These are phyloP conservation scores for Naematelia aurantialba DNA, from an alignment of 768 basidiomycete genomes.

Conservation along the genomic window DNA sequence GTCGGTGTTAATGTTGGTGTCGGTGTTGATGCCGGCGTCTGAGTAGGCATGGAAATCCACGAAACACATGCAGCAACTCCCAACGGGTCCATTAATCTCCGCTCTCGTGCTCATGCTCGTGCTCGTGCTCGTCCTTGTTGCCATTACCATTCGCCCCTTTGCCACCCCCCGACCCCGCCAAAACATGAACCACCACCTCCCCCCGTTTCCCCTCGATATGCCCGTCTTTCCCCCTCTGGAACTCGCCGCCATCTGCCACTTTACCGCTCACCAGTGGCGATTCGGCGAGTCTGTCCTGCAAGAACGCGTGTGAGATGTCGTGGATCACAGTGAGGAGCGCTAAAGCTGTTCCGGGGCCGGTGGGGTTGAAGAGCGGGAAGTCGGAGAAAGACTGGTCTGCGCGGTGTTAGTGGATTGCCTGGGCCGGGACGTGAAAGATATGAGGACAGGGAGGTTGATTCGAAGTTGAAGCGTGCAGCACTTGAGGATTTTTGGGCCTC, in stretches of 20 bases:
- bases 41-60: too few relatives aligned
- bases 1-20: too few relatives aligned
- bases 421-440: not conserved
- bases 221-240: constrained; percentile 25
- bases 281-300: constrained; percentile 18
- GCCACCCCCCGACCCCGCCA: not conserved
- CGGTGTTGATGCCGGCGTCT: too few relatives aligned
- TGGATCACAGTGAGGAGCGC: constrained; percentile 31
- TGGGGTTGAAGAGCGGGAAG: constrained; percentile 40
- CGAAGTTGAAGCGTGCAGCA: too few relatives aligned
- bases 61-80: too few relatives aligned
- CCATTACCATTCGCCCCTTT: too few relatives aligned
- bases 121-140: too few relatives aligned
- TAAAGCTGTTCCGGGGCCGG: constrained; percentile 10
- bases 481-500: too few relatives aligned
- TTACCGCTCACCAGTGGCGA: constrained; percentile 22
- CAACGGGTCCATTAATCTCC: too few relatives aligned
- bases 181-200: constrained; percentile 41
- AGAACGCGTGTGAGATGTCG: constrained; percentile 33
- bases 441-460: too few relatives aligned
- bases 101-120: too few relatives aligned
- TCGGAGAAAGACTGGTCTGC: constrained; percentile 48
- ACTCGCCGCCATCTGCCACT: constrained; percentile 28
- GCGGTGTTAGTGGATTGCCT: not conserved
- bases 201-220: constrained; percentile 30